These are phyloP conservation scores for Termitomyces sp. DNA, from an alignment of 1,284 basidiomycete genomes.

Conservation along the genomic window DNA sequence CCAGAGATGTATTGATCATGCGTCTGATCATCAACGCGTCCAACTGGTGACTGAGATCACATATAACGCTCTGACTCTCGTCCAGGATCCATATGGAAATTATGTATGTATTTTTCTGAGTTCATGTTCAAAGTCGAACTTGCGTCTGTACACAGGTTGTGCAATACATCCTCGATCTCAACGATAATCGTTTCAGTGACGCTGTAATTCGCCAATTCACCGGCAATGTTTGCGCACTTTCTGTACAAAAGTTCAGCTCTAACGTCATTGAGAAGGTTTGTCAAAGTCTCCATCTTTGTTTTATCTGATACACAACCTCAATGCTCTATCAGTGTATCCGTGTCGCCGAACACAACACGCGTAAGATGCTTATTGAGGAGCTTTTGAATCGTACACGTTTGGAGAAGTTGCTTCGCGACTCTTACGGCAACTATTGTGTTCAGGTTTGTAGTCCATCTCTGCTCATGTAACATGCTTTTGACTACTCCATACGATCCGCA, in stretches of 20 bases:
- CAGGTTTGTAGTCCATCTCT: constrained; percentile 46
- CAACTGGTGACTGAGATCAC: constrained; percentile 99
- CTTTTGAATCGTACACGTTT: constrained; percentile 90
- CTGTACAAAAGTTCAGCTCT: constrained; percentile 97
- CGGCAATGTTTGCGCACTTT: constrained; percentile 96
- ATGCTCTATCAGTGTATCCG: constrained; percentile 75
- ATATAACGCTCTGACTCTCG: constrained; percentile 94
- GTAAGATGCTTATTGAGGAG: constrained; percentile 95
- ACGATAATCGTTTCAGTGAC: constrained; percentile 97
- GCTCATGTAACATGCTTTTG: constrained; percentile 1
- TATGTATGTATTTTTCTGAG: constrained; percentile 55
- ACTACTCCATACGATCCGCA: constrained; percentile 30
- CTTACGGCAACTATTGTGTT: constrained; percentile 93
- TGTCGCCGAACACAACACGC: constrained; percentile 90
- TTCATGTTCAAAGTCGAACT: constrained; percentile 5
- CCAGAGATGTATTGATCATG: constrained; percentile 98
- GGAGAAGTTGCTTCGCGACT: constrained; percentile 93
- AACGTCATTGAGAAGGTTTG: constrained; percentile 88
- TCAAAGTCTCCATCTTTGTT: not conserved
- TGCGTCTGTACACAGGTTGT: constrained; percentile 60
- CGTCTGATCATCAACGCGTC: constrained; percentile 90
- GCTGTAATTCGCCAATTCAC: constrained; percentile 96
- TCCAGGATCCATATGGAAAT: constrained; percentile 98
- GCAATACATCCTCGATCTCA: constrained; percentile 96
- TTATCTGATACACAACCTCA: constrained; percentile 15